Evolutionary conservation across 495 filamentous ascomycete species (phyloP).

Genomic region (Tuber brumale): DNA sequence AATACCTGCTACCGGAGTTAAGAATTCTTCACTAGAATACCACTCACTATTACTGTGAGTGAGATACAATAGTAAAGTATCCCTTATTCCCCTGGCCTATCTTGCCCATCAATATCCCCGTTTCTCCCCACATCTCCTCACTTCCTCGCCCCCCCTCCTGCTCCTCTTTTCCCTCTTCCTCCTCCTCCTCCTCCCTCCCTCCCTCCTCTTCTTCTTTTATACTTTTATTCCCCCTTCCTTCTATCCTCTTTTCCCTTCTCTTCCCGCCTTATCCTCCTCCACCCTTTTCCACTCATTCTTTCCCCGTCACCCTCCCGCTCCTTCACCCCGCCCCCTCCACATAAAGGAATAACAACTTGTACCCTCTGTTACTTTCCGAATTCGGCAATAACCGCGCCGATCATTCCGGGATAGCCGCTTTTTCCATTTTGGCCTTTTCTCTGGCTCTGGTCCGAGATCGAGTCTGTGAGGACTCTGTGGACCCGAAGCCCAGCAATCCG

Average conservation of each 20-base stretch:
- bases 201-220: conserved; percentile 2
- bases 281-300: background rate
- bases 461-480: conserved; percentile 17
- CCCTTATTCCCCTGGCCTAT: background rate
- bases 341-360: conserved; percentile 14
- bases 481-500: conserved; percentile 13
- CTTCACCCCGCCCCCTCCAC: conserved; percentile 32
- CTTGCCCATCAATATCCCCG: conserved; percentile 2
- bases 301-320: conserved; percentile 22
- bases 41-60: background rate
- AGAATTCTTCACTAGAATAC: background rate
- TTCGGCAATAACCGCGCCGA: conserved; percentile 28
- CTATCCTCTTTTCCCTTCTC: background rate
- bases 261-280: background rate
- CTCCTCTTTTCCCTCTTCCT: background rate
- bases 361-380: conserved; percentile 36
- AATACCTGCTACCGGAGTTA: background rate
- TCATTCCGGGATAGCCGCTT: conserved; percentile 33
- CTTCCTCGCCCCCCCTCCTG: background rate
- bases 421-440: conserved; percentile 29
- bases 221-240: background rate
- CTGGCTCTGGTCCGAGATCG: conserved; percentile 30
- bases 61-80: conserved; percentile 5
- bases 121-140: background rate
- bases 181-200: background rate